Conservation (phyloP, 2,329 filamentous ascomycete genomes). For the Trichoderma cornu-damae region DNA sequence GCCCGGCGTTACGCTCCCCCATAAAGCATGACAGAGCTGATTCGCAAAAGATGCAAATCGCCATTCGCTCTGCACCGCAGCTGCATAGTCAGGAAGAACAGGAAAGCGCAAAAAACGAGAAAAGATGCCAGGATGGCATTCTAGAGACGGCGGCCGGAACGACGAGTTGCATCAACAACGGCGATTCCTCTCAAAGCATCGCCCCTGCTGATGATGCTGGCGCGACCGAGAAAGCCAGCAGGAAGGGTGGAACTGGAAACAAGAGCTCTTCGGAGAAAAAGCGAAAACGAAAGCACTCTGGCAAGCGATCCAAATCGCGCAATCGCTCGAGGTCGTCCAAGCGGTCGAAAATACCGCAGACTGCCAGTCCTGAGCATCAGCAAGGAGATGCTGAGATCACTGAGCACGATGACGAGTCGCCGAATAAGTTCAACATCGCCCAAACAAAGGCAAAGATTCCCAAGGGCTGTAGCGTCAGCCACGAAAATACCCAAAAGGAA, state of each 20-base stretch:
- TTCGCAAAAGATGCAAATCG: background rate
- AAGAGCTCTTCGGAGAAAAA: background rate
- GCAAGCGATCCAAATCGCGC: background rate
- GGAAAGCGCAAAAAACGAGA: background rate
- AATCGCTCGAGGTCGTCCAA: background rate
- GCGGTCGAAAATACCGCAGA: background rate
- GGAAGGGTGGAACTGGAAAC: background rate
- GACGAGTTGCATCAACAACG: background rate
- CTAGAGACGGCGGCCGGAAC: background rate
- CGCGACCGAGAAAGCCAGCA: background rate
- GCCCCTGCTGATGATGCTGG: background rate
- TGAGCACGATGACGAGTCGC: background rate
- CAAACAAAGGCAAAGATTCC: constrained; percentile 20
- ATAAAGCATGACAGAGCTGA: background rate
- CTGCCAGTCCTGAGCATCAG: background rate
- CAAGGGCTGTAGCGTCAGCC: constrained; percentile 12
- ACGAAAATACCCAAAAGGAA: constrained; percentile 4
- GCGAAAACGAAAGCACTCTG: background rate
- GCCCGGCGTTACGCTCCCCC: background rate
- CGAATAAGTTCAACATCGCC: background rate
- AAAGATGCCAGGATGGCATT: background rate
- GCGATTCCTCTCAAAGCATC: no score
- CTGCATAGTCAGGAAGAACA: background rate
- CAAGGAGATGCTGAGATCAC: background rate
- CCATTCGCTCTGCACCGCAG: background rate